A percentile compares a stretch with the other conserved stretches of the same genome.
These are phyloP conservation scores for Acanthamoeba culbertsoni DNA, from an alignment of 208 protist species.

Conservation along the genomic window DNA sequence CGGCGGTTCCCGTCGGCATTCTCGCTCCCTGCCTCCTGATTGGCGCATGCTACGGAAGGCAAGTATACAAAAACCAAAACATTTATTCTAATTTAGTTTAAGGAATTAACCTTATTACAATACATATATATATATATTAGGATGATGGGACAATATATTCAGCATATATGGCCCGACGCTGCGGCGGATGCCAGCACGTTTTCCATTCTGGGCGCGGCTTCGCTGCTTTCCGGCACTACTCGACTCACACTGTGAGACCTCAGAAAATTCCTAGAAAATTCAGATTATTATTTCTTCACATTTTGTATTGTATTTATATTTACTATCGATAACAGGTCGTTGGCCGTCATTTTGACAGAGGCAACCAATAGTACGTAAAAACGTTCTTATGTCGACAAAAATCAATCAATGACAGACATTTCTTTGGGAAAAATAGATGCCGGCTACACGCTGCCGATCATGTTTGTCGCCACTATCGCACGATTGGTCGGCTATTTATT, in stretches of 20 bases:
- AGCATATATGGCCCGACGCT: not conserved
- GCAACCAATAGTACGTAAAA: not conserved
- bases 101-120: too few species aligned
- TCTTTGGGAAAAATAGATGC: not conserved
- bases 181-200: not conserved
- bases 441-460: conserved; percentile 16
- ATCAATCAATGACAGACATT: too few species aligned
- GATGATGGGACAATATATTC: not conserved
- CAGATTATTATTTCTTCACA: not conserved
- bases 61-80: too few species aligned
- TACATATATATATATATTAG: not conserved
- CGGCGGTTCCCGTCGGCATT: not conserved
- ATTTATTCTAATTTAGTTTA: too few species aligned
- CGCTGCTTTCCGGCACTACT: conserved; percentile 1
- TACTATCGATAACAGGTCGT: not conserved
- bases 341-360: not conserved
- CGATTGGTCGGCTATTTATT: not conserved
- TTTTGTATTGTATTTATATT: not conserved
- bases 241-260: not conserved
- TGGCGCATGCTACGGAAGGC: not conserved
- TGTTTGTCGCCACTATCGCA: not conserved
- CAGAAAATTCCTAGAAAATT: too few species aligned
- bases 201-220: not conserved
- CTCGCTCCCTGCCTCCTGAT: not conserved
- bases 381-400: too few species aligned